phyloP scores from a whole-genome alignment of 495 filamentous ascomycete species.

The Aspergillus cristatus region DNA sequence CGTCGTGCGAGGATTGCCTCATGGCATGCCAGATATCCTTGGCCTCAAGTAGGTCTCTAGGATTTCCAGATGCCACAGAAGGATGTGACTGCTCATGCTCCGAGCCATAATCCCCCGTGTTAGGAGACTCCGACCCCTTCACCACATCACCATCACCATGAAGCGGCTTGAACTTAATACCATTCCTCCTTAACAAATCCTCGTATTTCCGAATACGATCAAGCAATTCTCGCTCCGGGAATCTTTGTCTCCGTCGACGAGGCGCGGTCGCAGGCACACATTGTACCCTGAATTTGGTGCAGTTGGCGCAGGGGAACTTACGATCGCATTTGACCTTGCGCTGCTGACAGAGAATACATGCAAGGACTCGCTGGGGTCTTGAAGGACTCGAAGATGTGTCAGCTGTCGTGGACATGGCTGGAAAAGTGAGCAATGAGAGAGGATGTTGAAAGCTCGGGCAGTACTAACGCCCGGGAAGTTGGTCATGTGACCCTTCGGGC shows the following conservation, averaged over 20 bases:
- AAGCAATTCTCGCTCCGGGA: conserved; percentile 47
- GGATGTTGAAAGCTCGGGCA: no score
- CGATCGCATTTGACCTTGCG: conserved; percentile 52
- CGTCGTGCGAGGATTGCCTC: conserved; percentile 29
- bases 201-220: conserved; percentile 45
- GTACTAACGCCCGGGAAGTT: no score
- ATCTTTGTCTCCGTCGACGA: conserved; percentile 38
- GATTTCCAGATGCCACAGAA: no score
- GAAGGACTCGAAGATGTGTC: conserved; percentile 1
- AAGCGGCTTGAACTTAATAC: conserved; percentile 43
- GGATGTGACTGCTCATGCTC: conserved; percentile 16
- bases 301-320: conserved; percentile 45
- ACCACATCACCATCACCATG: no score
- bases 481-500: no score
- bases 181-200: conserved; percentile 39
- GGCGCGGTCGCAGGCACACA: conserved; percentile 42
- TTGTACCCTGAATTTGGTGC: conserved; percentile 25
- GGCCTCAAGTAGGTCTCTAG: no score
- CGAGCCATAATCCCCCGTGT: no score
- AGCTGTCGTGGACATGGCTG: background rate
- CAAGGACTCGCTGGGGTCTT: conserved; percentile 40
- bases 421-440: no score
- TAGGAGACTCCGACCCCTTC: no score
- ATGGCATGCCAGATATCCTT: conserved; percentile 44
- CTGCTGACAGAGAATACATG: conserved; percentile 48